Evolutionary conservation across 169 alveolate genomes (phyloP), one percentile per base, ranked within the genome.

Genomic region (Cryptosporidium felis): DNA sequence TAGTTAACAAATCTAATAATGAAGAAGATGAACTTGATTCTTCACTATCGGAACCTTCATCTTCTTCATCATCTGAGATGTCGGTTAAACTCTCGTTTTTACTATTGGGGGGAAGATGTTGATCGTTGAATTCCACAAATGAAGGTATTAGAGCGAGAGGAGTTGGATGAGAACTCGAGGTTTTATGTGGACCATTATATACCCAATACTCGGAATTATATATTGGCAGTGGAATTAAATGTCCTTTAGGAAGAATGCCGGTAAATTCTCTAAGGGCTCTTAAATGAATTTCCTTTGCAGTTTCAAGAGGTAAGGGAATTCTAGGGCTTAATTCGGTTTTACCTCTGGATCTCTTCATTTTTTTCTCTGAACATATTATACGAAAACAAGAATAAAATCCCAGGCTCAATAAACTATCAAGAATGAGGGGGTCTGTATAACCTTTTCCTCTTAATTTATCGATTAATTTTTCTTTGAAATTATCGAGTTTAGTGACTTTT

Each of bases 351-450:
- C 49, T 14, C 26, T 32, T 34, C 2, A 26, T 23, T 32, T 42
- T 47, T 32, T 36, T 74, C 34, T 53, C 56, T 23, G 63, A 53
- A 6, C 85, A 74, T 12, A 56, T 51, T 32, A 74, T 60, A 14
- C 85, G 28, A 56, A 74, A 74, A 21, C 85, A 74, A 1, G 85
- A 74, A 21, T 74, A 74, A 16, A 53, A 74, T 32, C 85, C 85
- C 9, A 74, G 40, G 26, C 85, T 74, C 45, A 74, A 16, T 42
- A 53, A 40, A 10, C 85, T 74, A 23, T 74, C 85, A 30, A 74
- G 28, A 16, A 74, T 74, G 21, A 74, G 61, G 34, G 85, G 85
- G 9, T 74, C 85, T 14, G 60, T 53, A 56, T 21, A 74, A 2
- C 74, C 67, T 38, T 40, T 74, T 51, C 85, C 85, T 38, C 60